A percentile compares a stretch with the other conserved stretches of the same genome.
These are phyloP conservation scores for Talaromyces sp. DNA, from an alignment of 2,329 filamentous ascomycete species.

Conservation along the genomic window DNA sequence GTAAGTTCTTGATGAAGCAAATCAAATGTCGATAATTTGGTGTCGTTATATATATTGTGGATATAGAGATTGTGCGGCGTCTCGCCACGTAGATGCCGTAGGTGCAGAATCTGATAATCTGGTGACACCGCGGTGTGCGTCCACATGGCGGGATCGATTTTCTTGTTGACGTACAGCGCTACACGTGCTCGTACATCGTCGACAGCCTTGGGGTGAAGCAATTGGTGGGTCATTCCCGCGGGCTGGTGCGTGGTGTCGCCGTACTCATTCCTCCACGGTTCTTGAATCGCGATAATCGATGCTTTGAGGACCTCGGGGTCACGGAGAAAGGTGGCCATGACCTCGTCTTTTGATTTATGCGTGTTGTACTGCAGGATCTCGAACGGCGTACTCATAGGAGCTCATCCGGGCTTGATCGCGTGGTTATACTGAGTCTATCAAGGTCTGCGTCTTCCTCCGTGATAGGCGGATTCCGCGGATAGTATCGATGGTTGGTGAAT, in stretches of 20 bases:
- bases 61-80: background rate
- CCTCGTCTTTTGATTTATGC: conserved; percentile 18
- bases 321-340: conserved; percentile 21
- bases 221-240: conserved; percentile 20
- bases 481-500: background rate
- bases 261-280: conserved; percentile 24
- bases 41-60: background rate
- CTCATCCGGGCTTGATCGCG: background rate
- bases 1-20: background rate
- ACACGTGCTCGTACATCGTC: background rate
- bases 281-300: conserved; percentile 25
- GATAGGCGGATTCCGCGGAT: too few relatives aligned
- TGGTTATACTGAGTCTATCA: background rate
- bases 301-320: conserved; percentile 20
- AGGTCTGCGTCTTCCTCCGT: too few relatives aligned
- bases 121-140: background rate
- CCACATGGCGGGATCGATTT: background rate
- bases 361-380: conserved; percentile 2
- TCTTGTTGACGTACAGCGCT: background rate
- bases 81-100: background rate
- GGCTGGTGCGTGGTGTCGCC: conserved; percentile 24
- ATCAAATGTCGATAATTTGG: background rate
- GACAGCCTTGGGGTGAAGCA: conserved; percentile 18
- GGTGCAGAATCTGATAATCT: background rate
- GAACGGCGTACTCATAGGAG: background rate